Base-by-base conservation (phyloP, 129 eudicot genomes). In the Helianthus annuus region DNA sequence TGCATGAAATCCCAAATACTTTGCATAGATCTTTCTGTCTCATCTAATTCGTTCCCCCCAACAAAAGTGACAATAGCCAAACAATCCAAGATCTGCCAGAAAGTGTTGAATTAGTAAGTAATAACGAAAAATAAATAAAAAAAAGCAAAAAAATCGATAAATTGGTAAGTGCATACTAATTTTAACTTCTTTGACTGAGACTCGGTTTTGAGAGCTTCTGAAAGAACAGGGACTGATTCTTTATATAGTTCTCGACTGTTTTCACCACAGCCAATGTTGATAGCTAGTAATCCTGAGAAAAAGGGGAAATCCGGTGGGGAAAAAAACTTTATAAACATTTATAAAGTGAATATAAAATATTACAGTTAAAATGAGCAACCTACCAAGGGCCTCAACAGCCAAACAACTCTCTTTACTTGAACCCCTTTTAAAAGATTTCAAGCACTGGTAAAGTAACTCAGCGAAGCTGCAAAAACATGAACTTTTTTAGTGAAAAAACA, bases 231-330 rank as follows among this genome's bases (percentile, higher is more conserved):
- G 34, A 74, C 61, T 73, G 79, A 49, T 80, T 85, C 85, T 69
- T 54, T 72, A 71, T 82, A 82, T 55, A 85, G 71, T 73, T 85
- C 90, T 40, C 17, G 78, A 39, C 85, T 76, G 4, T 82, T 76
- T 39, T 85, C 87, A 63, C 87, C 90, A 85, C 81, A 82, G 2
- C 90, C 90, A 68, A 76, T 39, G 44, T 78, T 85, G 70, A 82
- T 72, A 62, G 90, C 83, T 75, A 85, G 67, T 64, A 81, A 46
- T 59, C 85, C 89, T 84, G 73, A 1, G 22, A 56, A 53, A 53
- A 42, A 15, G 17, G 19, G 51, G 0, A 54, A 69, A 32, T 15
- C 63, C 38, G 27, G 67, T 54, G 40, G 11, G 9, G 10, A 54
- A 55, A 45, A 29, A 42, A 12, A 48, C n/a, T 19, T 55, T 61